A percentile compares a stretch with the other conserved stretches of the same genome.
phyloP scores from a whole-genome alignment of 352 stramenopile genomes.

The Globisporangium yorkense region DNA sequence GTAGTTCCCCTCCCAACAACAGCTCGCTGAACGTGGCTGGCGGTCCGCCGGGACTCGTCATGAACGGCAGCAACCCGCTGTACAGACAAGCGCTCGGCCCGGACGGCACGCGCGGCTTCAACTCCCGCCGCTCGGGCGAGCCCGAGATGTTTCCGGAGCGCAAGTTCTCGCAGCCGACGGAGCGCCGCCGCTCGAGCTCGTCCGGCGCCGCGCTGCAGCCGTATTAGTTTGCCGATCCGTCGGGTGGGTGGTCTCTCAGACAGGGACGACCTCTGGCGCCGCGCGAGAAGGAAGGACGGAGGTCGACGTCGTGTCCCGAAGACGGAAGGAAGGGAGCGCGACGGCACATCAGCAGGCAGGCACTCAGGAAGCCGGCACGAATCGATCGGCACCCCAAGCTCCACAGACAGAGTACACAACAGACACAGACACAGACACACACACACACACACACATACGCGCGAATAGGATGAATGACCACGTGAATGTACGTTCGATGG shows the following conservation, averaged over 20 bases:
- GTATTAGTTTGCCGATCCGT: conserved; percentile 6
- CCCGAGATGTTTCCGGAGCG: conserved; percentile 51
- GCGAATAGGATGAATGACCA: too few relatives aligned
- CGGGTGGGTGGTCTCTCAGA: neutral
- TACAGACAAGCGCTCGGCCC: conserved; percentile 76
- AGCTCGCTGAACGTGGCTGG: conserved; percentile 17
- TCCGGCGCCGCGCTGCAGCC: conserved; percentile 31
- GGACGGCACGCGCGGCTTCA: conserved; percentile 78
- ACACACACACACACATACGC: too few relatives aligned
- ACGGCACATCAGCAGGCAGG: too few relatives aligned
- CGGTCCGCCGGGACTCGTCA: conserved; percentile 31
- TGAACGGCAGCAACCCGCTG: conserved; percentile 42
- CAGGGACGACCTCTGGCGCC: too few relatives aligned
- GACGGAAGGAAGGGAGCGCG: too few relatives aligned
- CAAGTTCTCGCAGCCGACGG: conserved; percentile 44
- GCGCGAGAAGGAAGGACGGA: neutral
- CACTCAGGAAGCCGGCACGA: too few relatives aligned
- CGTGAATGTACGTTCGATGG: too few relatives aligned
- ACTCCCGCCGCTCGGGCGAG: conserved; percentile 56
- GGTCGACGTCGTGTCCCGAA: too few relatives aligned
- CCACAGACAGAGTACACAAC: too few relatives aligned
- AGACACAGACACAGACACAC: too few relatives aligned
- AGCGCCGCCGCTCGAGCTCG: conserved; percentile 73
- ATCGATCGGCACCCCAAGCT: too few relatives aligned
- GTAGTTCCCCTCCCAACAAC: conserved; percentile 33